Percentiles rank a stretch among this genome's conserved stretches.
Conservation (phyloP, 2,329 filamentous ascomycete species). For the Monosporascus sp. region DNA sequence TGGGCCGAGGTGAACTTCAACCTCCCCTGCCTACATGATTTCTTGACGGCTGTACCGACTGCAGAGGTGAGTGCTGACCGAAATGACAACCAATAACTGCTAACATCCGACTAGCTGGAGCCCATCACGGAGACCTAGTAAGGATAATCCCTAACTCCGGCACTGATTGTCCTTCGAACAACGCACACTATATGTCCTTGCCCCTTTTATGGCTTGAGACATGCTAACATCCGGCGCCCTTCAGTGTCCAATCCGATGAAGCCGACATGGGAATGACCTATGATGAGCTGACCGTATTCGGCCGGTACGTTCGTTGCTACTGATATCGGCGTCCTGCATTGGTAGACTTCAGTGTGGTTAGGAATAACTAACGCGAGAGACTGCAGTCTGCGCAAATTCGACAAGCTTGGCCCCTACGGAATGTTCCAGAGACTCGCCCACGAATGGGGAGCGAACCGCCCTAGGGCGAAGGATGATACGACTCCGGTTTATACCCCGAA, state of each 20-base stretch:
- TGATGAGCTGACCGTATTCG: constrained; percentile 36
- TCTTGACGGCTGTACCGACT: constrained; percentile 57
- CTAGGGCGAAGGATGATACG: constrained; percentile 19
- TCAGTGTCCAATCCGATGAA: constrained; percentile 38
- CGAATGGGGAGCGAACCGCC: constrained; percentile 35
- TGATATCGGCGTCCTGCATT: constrained; percentile 14
- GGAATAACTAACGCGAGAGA: not conserved
- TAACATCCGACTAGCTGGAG: constrained; percentile 33
- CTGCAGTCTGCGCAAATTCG: constrained; percentile 34
- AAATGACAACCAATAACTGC: not conserved
- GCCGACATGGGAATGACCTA: constrained; percentile 50
- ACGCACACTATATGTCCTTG: not conserved
- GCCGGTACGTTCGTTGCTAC: constrained; percentile 5
- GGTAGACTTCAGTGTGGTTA: constrained; percentile 12
- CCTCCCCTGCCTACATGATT: constrained; percentile 60
- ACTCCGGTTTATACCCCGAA: constrained; percentile 28
- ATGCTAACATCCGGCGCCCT: not conserved
- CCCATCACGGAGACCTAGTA: constrained; percentile 57
- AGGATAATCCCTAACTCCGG: constrained; percentile 18
- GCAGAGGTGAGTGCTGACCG: constrained; percentile 35
- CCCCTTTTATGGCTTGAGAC: not conserved
- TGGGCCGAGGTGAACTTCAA: constrained; percentile 55
- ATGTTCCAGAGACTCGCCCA: constrained; percentile 42
- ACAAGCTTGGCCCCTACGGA: constrained; percentile 41
- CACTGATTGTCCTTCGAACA: not conserved